Percentiles rank a stretch among this genome's conserved stretches.
These are phyloP conservation scores for Leptographium lundbergii DNA, from an alignment of 2,329 filamentous ascomycete genomes.

Conservation along the genomic window DNA sequence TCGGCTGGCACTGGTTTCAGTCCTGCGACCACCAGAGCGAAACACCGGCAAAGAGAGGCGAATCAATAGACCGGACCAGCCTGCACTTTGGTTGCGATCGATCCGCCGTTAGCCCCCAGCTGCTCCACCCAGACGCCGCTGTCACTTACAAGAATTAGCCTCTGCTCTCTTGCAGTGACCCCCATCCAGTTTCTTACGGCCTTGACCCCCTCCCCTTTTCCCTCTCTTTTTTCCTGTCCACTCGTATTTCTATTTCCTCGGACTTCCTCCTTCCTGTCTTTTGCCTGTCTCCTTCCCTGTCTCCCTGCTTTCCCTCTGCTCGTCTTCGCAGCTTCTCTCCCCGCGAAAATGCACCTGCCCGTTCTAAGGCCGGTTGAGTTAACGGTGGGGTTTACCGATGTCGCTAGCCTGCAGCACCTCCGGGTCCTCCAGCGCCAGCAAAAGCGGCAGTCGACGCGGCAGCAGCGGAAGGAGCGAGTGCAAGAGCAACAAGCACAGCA, in stretches of 20 bases:
- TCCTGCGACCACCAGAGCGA: too few species aligned
- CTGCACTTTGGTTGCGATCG: too few species aligned
- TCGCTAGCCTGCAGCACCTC: slow-evolving; percentile 13
- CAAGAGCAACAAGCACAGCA: slow-evolving; percentile 6
- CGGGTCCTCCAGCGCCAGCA: slow-evolving; percentile 8
- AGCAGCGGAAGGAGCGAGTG: slow-evolving; percentile 2
- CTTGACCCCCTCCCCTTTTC: not conserved
- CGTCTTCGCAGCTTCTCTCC: not conserved
- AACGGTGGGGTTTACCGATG: slow-evolving; percentile 19
- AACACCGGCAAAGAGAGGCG: too few species aligned
- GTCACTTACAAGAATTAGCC: not conserved
- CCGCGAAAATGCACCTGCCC: slow-evolving; percentile 39
- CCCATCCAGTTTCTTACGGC: not conserved
- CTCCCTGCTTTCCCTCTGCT: not conserved
- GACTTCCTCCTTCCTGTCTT: slow-evolving; percentile 2
- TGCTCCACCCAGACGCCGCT: not conserved
- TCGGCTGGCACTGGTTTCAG: too few species aligned
- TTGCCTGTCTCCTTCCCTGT: slow-evolving; percentile 3
- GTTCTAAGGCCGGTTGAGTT: slow-evolving; percentile 29
- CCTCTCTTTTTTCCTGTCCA: not conserved
- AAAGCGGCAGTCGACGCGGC: not conserved
- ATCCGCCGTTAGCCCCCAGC: not conserved
- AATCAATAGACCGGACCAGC: too few species aligned
- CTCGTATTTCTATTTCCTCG: not conserved
- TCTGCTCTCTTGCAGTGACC: not conserved